Evolutionary conservation across 768 basidiomycete genomes (phyloP), one percentile per base, ranked within the genome.

Genomic region (Tylopilus felleus): DNA sequence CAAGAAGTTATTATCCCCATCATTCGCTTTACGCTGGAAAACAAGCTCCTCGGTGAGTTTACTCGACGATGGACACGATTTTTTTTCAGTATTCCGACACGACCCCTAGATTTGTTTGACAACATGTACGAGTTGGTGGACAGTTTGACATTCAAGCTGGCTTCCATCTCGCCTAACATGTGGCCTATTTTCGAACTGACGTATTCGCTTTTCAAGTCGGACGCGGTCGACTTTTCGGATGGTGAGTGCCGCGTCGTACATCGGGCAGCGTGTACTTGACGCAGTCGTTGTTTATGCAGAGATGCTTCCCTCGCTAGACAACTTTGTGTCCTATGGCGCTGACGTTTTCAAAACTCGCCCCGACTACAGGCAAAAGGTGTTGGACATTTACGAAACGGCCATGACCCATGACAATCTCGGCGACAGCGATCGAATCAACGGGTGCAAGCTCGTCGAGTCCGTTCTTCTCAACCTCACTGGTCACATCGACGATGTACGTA

Each of bases 101-200:
- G 10, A 33, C 29, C 6, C 2, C 12, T 28, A 90, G 93, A 96
- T 64, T 74, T 95, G 40, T 86, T 90, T 64, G 92, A 93, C 71
- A 88, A 90, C 65, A 82, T 90, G 76, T 93, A 86, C 67, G 90
- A 93, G 59, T 73, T 95, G 48, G 82, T 92, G 47, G 93, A 95
- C 63, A 87, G 77, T 57, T 73, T 95, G 53, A 91, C 91, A 0
- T 95, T 90, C 79, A 90, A 85, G 69, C 78, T 87, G 52, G 82
- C 83, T 57, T 68, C 77, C 50, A 85, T 96, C 63, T 82, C 88
- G 36, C 84, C 88, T 0, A 80, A 77, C 60, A 86, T 95, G 86
- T 95, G 93, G 93, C 85, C 82, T 10, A 77, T 95, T 33, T 90
- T 91, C 57, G 90, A 93, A 71, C 70, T 84, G 58, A 93, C 88